phyloP scores from a whole-genome alignment of 164 flowering plant species.

The Pachysandra terminalis region DNA sequence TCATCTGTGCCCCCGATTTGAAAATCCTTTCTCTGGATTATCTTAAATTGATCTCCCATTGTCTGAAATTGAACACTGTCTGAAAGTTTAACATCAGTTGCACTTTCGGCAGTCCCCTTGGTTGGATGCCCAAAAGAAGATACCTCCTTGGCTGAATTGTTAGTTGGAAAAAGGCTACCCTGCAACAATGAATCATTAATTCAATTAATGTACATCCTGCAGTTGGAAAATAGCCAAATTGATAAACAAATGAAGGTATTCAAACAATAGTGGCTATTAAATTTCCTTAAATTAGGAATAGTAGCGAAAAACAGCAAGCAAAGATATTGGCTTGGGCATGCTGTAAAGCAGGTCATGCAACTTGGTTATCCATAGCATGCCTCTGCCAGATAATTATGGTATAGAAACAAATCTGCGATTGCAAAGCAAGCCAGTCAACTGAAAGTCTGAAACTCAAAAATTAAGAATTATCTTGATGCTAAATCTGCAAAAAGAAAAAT shows the following conservation, averaged over 20 bases:
- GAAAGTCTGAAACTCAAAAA: neutral
- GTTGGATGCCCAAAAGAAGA: conserved; percentile 21
- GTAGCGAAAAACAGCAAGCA: neutral
- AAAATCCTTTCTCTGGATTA: conserved; percentile 20
- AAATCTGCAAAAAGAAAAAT: neutral
- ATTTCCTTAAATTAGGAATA: neutral
- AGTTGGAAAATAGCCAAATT: neutral
- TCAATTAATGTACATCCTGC: neutral
- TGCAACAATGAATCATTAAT: conserved; percentile 24
- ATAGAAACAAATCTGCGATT: too few species aligned
- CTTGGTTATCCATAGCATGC: neutral
- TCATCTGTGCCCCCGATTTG: conserved; percentile 20
- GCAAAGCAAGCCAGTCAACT: neutral
- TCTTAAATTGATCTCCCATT: conserved; percentile 25
- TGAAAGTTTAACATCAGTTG: conserved; percentile 15
- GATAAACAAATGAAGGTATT: neutral
- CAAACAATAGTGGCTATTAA: neutral
- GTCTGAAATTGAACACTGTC: conserved; percentile 17
- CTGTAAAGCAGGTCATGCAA: neutral
- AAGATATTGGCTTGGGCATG: neutral
- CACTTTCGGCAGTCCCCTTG: conserved; percentile 16
- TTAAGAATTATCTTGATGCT: neutral
- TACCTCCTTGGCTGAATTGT: conserved; percentile 17
- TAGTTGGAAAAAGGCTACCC: conserved; percentile 22
- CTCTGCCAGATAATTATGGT: neutral